Percentiles rank a stretch among this genome's conserved stretches.
Evolutionary conservation across 2,329 filamentous ascomycete species (phyloP).

Genomic region (Pseudocercospora pini-densiflorae): DNA sequence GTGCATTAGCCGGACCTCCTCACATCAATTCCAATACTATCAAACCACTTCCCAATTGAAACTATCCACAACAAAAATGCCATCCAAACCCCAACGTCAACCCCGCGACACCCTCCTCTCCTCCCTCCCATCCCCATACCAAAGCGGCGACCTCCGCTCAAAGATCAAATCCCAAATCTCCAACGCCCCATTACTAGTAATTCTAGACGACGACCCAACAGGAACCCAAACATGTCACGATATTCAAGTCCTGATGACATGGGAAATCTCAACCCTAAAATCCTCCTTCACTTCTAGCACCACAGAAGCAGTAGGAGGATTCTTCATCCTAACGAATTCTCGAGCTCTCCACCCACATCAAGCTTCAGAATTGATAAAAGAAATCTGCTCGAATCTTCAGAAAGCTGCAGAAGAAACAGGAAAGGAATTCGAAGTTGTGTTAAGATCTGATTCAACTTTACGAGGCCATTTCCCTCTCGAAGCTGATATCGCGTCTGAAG

Average conservation of each 20-base stretch:
- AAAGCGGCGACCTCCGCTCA: conserved; percentile 9
- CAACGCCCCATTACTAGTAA: conserved; percentile 14
- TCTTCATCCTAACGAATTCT: conserved; percentile 66
- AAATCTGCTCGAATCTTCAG: conserved; percentile 58
- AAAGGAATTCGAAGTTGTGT: conserved; percentile 58
- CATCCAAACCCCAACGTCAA: background rate
- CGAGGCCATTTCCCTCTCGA: conserved; percentile 63
- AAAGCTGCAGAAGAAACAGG: conserved; percentile 47
- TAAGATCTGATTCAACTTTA: conserved; percentile 62
- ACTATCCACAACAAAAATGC: background rate
- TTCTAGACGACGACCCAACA: conserved; percentile 42
- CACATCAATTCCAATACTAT: too few species aligned
- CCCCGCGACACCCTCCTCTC: conserved; percentile 16
- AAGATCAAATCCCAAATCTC: conserved; percentile 19
- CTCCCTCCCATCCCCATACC: conserved; percentile 14
- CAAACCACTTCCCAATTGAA: too few species aligned
- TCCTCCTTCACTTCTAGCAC: conserved; percentile 47
- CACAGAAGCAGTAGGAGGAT: conserved; percentile 45
- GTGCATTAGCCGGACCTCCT: too few species aligned
- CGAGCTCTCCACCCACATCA: conserved; percentile 57
- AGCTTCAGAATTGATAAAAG: conserved; percentile 53
- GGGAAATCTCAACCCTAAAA: conserved; percentile 52
- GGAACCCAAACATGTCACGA: conserved; percentile 67
- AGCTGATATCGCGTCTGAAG: conserved; percentile 56
- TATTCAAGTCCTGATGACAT: conserved; percentile 60